Evolutionary conservation across 148 eudicot genomes (phyloP).

Genomic region (Rhododendron williamsianum): DNA sequence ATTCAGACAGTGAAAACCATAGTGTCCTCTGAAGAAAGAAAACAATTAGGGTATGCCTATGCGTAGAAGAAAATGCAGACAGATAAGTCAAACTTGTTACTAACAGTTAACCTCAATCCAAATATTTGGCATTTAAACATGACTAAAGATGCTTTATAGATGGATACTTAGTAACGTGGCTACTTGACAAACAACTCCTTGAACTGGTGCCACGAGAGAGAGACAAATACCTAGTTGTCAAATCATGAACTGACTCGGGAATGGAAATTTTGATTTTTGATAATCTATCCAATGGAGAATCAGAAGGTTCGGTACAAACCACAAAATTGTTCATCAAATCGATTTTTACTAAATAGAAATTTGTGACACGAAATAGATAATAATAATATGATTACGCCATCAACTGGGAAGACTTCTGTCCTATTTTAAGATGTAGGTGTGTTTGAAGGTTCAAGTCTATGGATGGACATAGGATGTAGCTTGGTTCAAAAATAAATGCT

Average conservation of each 20-base stretch:
- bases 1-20: neutral
- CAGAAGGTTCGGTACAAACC: neutral
- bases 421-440: neutral
- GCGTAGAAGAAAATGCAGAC: neutral
- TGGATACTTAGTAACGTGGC: neutral
- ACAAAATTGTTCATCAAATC: too few species aligned
- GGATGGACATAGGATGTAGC: neutral
- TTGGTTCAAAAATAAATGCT: neutral
- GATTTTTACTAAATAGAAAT: too few species aligned
- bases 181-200: neutral
- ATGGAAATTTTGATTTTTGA: neutral
- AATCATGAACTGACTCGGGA: neutral
- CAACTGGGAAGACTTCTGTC: neutral
- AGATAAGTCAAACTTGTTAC: neutral
- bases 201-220: neutral
- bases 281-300: neutral
- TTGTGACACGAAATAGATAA: too few species aligned
- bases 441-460: neutral
- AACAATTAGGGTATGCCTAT: neutral
- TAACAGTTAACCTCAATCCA: neutral
- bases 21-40: slow-evolving; percentile 6
- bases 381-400: neutral
- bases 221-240: neutral
- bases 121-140: neutral
- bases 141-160: neutral